Evolutionary conservation across 2,329 filamentous ascomycete genomes (phyloP), one percentile per base, ranked within the genome.

Genomic region (Chaetomium globosum): DNA sequence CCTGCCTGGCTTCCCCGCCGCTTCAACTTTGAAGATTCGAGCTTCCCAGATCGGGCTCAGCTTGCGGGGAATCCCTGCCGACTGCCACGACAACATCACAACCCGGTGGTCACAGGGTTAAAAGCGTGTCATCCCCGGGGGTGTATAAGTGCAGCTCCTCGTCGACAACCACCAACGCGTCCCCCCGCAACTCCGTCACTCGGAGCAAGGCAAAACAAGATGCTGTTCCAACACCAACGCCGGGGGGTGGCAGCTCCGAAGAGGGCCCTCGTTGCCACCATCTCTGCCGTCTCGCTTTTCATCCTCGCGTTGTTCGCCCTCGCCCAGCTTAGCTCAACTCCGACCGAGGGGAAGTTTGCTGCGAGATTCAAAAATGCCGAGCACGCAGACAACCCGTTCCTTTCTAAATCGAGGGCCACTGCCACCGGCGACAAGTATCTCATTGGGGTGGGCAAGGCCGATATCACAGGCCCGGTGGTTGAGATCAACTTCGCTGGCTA

Each of bases 401-500:
- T 64, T 26, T 46, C 59, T 56, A 63, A 69, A 54, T 33, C 66
- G 31, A 61, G 61, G 39, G 63, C 65, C 51, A 65, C 70, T 26
- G 60, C 71, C 8, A 49, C 65, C 31, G 77, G 77, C 26, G 79
- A 81, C 68, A 74, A 77, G 62, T 85, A 83, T 65, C 75, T 85
- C 3, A 67, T 85, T 21, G 83, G 83, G 3, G 81, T 81, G 13
- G 83, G 83, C 52, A 84, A 83, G 69, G 83, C 79, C 19, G 83
- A 85, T 70, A 83, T 85, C 68, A 85, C 83, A 1, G 83, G 90
- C 4, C 92, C 92, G 0, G 90, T 95, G 5, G 92, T 94, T 31
- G 92, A 97, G 77, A 87, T 97, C 77, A 92, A 92, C 74, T 85
- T 97, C 77, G 95, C 93, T 83, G 93, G 93, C 67, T 96, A 96